Base-by-base conservation (phyloP, 495 filamentous ascomycete genomes). In the Penicillium paxilli region DNA sequence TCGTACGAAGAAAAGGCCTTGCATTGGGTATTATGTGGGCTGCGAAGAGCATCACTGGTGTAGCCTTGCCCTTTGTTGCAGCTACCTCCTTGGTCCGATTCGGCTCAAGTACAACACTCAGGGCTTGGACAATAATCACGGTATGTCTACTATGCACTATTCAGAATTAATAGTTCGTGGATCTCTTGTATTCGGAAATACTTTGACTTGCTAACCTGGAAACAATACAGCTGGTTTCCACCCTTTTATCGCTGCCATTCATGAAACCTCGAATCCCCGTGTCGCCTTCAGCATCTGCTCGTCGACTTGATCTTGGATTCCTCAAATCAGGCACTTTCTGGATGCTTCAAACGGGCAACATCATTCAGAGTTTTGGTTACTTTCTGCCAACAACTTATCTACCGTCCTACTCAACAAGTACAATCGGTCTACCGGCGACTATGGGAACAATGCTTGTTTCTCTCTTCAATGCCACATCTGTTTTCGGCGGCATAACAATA, bases 371-470 rank as follows among this genome's bases (percentile, higher is more conserved):
- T n/a, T 72, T 84, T 4, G 87, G 86, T 10, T 90, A 81, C 64
- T 88, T 89, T 67, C 70, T 90, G 1, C 87, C 86, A 0, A 73
- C 74, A 4, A 82, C 85, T 22, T 90, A 87, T 64, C 74, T 91
- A 0, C 82, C 84, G 2, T 76, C 80, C 3, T 89, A 85, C 63
- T 83, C 83, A 0, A 69, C 77, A 11, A 57, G 52, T 1, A 65
- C 73, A 6, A 63, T 83, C 11, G 71, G 75, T n/a, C 61, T 81
- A 3, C 71, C 74, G 1, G 44, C 71, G 20, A 69, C 75, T 6
- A 67, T 72, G 5, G 71, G 78, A 4, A 79, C 83, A 0, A 49
- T 84, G 37, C 73, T 82, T 1, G 60, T 87, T 12, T 68, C 82
- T 5, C 62, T 87, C 20, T 67, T 87, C 59, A 87, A 87, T 58